phyloP scores from a whole-genome alignment of 139 green algal genomes.

The Micractinium sp. region DNA sequence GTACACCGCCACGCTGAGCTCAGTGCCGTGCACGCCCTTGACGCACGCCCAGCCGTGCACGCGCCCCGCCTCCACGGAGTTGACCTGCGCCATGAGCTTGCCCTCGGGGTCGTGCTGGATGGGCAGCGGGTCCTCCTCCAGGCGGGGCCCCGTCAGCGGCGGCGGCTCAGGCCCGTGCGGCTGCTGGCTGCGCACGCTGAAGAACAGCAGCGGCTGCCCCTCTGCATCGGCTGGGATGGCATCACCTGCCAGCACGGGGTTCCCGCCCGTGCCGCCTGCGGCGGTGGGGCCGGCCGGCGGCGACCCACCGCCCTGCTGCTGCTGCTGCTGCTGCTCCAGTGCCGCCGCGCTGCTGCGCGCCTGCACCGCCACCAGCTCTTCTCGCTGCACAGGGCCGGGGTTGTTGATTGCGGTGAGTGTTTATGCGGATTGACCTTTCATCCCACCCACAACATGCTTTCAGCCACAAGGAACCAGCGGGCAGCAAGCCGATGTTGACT shows the following conservation, averaged over 20 bases:
- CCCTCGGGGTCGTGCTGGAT: conserved; percentile 4
- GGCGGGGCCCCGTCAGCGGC: conserved; percentile 31
- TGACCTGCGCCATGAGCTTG: conserved; percentile 49
- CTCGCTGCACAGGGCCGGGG: background rate
- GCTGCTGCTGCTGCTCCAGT: background rate
- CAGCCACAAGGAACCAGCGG: too few species aligned
- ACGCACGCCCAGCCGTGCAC: conserved; percentile 59
- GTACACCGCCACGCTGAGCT: conserved; percentile 49
- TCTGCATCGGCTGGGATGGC: background rate
- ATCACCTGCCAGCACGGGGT: background rate
- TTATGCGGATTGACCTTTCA: too few species aligned
- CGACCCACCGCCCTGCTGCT: background rate
- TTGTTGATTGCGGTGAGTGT: too few species aligned
- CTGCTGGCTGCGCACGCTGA: conserved; percentile 43
- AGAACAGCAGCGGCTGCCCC: conserved; percentile 46
- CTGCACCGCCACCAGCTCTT: conserved; percentile 12
- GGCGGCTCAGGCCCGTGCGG: background rate
- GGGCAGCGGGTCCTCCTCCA: conserved; percentile 38
- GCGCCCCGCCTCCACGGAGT: conserved; percentile 49
- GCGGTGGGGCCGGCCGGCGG: background rate
- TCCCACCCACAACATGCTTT: too few species aligned
- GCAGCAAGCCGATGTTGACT: too few species aligned
- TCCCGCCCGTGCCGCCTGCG: background rate
- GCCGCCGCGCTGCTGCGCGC: background rate
- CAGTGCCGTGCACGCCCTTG: background rate